Percentiles rank a stretch among this genome's conserved stretches.
Evolutionary conservation across 2,329 filamentous ascomycete species (phyloP).

Genomic region (Seiridium unicorne): DNA sequence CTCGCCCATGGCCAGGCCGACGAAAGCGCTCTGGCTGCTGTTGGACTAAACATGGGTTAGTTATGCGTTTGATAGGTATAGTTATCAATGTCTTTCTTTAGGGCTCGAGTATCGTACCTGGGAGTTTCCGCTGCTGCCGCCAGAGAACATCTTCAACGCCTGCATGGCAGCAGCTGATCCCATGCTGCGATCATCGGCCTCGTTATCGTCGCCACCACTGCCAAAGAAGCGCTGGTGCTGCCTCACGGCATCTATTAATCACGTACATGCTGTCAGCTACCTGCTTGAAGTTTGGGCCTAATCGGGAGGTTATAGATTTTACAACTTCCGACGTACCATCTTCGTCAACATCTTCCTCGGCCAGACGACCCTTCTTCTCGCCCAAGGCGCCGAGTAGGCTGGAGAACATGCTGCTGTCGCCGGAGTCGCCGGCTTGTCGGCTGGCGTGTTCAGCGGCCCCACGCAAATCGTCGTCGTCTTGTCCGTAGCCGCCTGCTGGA

Average conservation of each 20-base stretch:
- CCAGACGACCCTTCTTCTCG: slow-evolving; percentile 47
- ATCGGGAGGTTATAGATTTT: no score
- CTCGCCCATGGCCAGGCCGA: slow-evolving; percentile 85
- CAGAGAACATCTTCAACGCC: slow-evolving; percentile 75
- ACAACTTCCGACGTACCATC: slow-evolving; percentile 33
- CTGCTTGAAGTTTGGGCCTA: no score
- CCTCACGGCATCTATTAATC: slow-evolving; percentile 58
- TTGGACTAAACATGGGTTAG: slow-evolving; percentile 25
- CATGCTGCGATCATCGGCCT: slow-evolving; percentile 51
- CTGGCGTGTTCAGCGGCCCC: slow-evolving; percentile 47
- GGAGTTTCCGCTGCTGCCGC: slow-evolving; percentile 44
- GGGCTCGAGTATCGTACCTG: slow-evolving; percentile 20
- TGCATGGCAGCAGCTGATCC: slow-evolving; percentile 79
- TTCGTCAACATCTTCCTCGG: slow-evolving; percentile 48
- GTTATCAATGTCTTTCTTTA: not conserved
- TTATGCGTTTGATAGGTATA: not conserved
- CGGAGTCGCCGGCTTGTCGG: slow-evolving; percentile 43
- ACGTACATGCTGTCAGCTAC: no score
- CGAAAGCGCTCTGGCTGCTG: slow-evolving; percentile 72
- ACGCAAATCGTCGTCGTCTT: slow-evolving; percentile 44
- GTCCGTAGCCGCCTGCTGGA: slow-evolving; percentile 29
- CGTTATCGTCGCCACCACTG: slow-evolving; percentile 38
- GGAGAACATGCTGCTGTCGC: slow-evolving; percentile 48
- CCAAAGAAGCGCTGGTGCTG: slow-evolving; percentile 77
- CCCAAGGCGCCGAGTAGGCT: slow-evolving; percentile 44